Evolutionary conservation across 371 early-diverging fungal genomes (phyloP), one percentile per base, ranked within the genome.

Genomic region (Lichtheimia ramosa): DNA sequence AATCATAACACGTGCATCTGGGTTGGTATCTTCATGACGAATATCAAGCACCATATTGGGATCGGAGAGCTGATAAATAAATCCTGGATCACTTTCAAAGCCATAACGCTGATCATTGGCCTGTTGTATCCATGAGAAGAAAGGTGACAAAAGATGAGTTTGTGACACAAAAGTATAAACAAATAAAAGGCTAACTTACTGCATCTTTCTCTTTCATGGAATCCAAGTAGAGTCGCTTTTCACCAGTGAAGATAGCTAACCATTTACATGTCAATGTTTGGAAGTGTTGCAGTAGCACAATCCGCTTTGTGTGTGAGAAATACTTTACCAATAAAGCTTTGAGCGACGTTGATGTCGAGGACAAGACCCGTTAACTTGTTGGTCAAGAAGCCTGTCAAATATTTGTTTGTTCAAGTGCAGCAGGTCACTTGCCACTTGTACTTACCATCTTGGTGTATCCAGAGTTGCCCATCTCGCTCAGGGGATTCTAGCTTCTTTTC

Each of bases 41-140:
- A 78, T 78, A 55, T 78, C 75, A 51, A 75, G 42, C 5, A 78
- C 79, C 40, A 62, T 58, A 4, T 63, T 50, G 14, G 65, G 43
- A 3, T 74, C 66, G 13, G 24, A 48, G 0, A 78, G 65, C 34
- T 61, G 39, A 41, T 70, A 74, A 13, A 78, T 70, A 28, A 62
- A 67, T 1, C 75, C 75, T 8, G 65, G 40, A 20, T 74, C 71
- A 27, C 39, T 48, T 12, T 61, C 59, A 53, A 60, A 78, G 18
- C 73, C 75, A 53, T 73, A 78, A 0, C 73, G 69, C 51, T 78
- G 79, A 52, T 74, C 75, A 41, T 59, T 48, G 34, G 74, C 58
- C 58, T 57, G 15, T 16, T 4, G 23, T 56, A n/a, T 23, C 6
- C 13, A 43, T 46, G 41, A 3, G 3, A 23, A 3, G 3, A 23